phyloP scores from a whole-genome alignment of 371 early-diverging fungal species.

The Mucor plumbeus region DNA sequence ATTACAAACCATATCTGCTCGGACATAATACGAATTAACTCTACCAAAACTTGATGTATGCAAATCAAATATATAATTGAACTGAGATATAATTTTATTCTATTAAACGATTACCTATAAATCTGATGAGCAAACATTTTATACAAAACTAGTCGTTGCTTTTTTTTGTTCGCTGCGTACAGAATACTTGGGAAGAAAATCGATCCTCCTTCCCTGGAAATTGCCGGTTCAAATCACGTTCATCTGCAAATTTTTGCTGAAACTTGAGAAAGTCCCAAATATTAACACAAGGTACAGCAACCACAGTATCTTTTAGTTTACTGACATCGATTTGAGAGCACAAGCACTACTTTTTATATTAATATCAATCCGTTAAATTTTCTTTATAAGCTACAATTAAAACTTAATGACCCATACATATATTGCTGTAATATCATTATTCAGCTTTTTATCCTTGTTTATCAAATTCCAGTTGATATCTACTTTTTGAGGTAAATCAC shows the following conservation, averaged over 20 bases:
- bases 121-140: too few species aligned
- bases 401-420: constrained; percentile 50
- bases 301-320: constrained; percentile 80
- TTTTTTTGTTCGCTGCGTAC: constrained; percentile 41
- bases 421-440: constrained; percentile 33
- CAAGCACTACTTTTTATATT: constrained; percentile 50
- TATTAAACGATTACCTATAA: constrained; percentile 62
- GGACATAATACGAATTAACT: constrained; percentile 86
- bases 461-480: constrained; percentile 32
- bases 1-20: constrained; percentile 72
- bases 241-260: constrained; percentile 81
- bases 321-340: constrained; percentile 72
- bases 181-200: constrained; percentile 82
- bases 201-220: constrained; percentile 83
- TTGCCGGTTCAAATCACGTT: constrained; percentile 83
- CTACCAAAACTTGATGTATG: constrained; percentile 90
- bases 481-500: constrained; percentile 24
- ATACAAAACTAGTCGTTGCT: too few species aligned
- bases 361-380: background rate
- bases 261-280: constrained; percentile 82
- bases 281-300: constrained; percentile 89
- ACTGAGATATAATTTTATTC: constrained; percentile 77
- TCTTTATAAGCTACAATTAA: background rate
- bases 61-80: constrained; percentile 85
- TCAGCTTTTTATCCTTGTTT: constrained; percentile 16